Evolutionary conservation across 1,284 basidiomycete genomes (phyloP).

Genomic region (Sporisorium iseilematis-ciliati): DNA sequence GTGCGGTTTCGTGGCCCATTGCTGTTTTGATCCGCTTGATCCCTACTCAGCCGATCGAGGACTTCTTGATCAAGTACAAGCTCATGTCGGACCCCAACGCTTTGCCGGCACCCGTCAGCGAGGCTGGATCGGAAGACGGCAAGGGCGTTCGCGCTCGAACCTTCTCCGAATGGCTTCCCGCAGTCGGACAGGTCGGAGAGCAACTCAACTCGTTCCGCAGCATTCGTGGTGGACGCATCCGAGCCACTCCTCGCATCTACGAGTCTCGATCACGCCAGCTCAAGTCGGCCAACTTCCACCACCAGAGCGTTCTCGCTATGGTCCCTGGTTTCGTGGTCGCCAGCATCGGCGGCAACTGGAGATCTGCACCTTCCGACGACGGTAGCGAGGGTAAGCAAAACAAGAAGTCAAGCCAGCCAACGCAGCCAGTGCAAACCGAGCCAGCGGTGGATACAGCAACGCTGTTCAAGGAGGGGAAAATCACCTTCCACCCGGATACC

Average conservation of each 20-base stretch:
- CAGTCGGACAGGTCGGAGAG: constrained; percentile 72
- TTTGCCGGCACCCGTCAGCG: constrained; percentile 74
- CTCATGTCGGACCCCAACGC: constrained; percentile 78
- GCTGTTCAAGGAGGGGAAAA: constrained; percentile 74
- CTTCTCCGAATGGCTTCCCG: constrained; percentile 79
- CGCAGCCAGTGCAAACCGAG: constrained; percentile 16
- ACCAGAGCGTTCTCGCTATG: constrained; percentile 80
- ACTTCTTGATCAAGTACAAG: constrained; percentile 77
- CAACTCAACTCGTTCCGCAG: constrained; percentile 57
- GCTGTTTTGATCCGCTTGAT: constrained; percentile 84
- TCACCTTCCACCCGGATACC: constrained; percentile 88
- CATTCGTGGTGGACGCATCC: constrained; percentile 78
- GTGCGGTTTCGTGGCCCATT: constrained; percentile 86
- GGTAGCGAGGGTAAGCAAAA: constrained; percentile 1
- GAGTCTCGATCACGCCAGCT: constrained; percentile 64
- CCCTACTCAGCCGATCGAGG: constrained; percentile 84
- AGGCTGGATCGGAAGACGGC: constrained; percentile 33
- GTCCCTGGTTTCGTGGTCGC: constrained; percentile 65
- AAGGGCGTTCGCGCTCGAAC: constrained; percentile 73
- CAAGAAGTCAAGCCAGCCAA: constrained; percentile 12
- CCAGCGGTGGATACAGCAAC: constrained; percentile 39
- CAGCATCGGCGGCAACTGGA: constrained; percentile 62
- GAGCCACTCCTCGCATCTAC: constrained; percentile 72
- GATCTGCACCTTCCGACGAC: constrained; percentile 73
- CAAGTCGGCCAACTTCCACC: constrained; percentile 67